These are phyloP conservation scores for Chaetomium tenue DNA, from an alignment of 495 filamentous ascomycete species.

Conservation along the genomic window DNA sequence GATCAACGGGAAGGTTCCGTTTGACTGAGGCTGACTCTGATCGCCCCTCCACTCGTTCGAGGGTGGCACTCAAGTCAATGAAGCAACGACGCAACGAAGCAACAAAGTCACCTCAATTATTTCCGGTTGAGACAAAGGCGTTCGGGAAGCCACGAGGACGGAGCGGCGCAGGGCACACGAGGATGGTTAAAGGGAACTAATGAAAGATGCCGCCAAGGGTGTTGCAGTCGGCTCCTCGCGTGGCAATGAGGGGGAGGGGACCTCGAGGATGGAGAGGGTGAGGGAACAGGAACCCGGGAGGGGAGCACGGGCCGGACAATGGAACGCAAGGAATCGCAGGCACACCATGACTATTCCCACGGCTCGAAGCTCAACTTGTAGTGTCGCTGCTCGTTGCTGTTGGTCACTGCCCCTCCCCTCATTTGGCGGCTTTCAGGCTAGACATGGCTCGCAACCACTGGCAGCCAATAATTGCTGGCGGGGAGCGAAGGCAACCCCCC, in stretches of 20 bases:
- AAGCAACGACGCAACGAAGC: background rate
- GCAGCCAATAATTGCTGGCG: slow-evolving; percentile 7
- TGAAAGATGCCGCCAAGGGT: background rate
- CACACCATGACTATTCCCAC: background rate
- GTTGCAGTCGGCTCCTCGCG: slow-evolving; percentile 7
- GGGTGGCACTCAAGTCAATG: no score
- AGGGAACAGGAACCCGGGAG: no score
- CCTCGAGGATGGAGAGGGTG: no score
- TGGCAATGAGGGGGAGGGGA: slow-evolving; percentile 6
- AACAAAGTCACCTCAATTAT: background rate
- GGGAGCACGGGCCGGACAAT: background rate
- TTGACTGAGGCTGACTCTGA: background rate
- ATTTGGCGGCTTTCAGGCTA: slow-evolving; percentile 14
- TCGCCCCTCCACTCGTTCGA: background rate
- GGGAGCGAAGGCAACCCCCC: background rate
- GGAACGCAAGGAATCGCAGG: background rate
- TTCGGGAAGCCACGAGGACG: slow-evolving; percentile 12
- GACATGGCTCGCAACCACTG: slow-evolving; percentile 6
- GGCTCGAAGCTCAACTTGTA: slow-evolving; percentile 1
- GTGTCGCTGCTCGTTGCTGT: background rate
- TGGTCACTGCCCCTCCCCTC: slow-evolving; percentile 2
- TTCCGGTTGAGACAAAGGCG: slow-evolving; percentile 7
- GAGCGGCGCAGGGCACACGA: slow-evolving; percentile 1
- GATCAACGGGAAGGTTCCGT: background rate
- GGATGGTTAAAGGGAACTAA: background rate